phyloP scores from a whole-genome alignment of 1,284 basidiomycete genomes.

The Paramarasmius palmivorus region DNA sequence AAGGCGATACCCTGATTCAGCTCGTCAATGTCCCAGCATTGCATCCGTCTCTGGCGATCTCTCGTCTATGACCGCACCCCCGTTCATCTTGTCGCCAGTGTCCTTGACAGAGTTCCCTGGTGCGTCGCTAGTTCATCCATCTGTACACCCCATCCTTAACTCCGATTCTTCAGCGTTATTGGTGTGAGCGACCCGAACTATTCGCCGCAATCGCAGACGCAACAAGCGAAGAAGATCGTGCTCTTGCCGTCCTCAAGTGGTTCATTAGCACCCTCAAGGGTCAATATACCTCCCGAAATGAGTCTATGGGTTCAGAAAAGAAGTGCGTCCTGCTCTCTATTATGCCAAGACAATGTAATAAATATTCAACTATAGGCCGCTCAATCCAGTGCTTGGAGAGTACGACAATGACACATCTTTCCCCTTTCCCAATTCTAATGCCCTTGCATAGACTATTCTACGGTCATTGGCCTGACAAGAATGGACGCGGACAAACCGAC shows the following conservation, averaged over 20 bases:
- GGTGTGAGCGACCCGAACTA: conserved; percentile 87
- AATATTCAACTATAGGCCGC: conserved; percentile 54
- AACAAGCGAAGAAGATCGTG: conserved; percentile 68
- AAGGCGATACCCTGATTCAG: conserved; percentile 8
- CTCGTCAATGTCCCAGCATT: conserved; percentile 62
- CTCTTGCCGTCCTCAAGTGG: conserved; percentile 82
- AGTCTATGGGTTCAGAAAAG: conserved; percentile 95
- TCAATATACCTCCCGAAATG: conserved; percentile 92
- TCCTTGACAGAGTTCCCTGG: conserved; percentile 88
- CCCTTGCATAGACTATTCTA: conserved; percentile 73
- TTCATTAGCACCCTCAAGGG: conserved; percentile 94
- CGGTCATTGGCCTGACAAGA: conserved; percentile 84
- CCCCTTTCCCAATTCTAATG: background rate
- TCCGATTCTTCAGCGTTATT: conserved; percentile 65
- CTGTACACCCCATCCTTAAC: background rate
- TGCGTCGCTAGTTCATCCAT: conserved; percentile 31
- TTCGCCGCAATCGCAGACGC: conserved; percentile 85
- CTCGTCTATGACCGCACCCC: conserved; percentile 92
- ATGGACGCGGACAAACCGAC: conserved; percentile 81
- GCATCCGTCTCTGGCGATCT: conserved; percentile 90
- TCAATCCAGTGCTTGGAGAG: conserved; percentile 96
- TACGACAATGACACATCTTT: conserved; percentile 37
- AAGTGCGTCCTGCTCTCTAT: conserved; percentile 55
- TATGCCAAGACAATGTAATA: conserved; percentile 11
- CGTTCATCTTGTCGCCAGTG: conserved; percentile 86